Evolutionary conservation across 2,329 filamentous ascomycete genomes (phyloP).

Genomic region (Trichophyton verrucosum): DNA sequence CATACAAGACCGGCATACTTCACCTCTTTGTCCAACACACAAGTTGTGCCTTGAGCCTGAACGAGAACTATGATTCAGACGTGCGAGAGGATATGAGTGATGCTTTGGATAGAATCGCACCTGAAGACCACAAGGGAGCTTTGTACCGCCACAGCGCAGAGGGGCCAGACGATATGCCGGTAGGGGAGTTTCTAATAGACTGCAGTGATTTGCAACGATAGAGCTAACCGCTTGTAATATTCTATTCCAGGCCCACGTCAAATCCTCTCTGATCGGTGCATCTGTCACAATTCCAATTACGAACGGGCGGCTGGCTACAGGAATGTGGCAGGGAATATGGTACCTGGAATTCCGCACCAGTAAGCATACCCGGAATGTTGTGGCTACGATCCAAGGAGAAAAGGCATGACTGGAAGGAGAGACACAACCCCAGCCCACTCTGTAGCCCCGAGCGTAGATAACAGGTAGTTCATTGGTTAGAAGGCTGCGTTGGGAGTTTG

Average conservation of each 20-base stretch:
- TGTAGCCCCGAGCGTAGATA: too few relatives aligned
- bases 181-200: slow-evolving; percentile 26
- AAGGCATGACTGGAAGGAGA: slow-evolving; percentile 25
- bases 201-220: background rate
- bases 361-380: slow-evolving; percentile 66
- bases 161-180: slow-evolving; percentile 87
- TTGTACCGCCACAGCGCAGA: slow-evolving; percentile 81
- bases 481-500: background rate
- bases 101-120: slow-evolving; percentile 79
- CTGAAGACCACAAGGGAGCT: slow-evolving; percentile 61
- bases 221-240: background rate
- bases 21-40: slow-evolving; percentile 95
- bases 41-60: slow-evolving; percentile 75
- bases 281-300: slow-evolving; percentile 84
- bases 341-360: slow-evolving; percentile 75
- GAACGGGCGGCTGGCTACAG: slow-evolving; percentile 61
- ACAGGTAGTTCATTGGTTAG: too few relatives aligned
- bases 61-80: slow-evolving; percentile 80
- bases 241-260: slow-evolving; percentile 66
- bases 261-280: slow-evolving; percentile 76
- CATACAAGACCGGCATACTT: slow-evolving; percentile 75
- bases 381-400: slow-evolving; percentile 92
- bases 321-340: slow-evolving; percentile 65
- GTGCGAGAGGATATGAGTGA: slow-evolving; percentile 92
- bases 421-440: background rate